Conservation (phyloP, 257 asterid genomes). For the Penstemon davidsonii region DNA sequence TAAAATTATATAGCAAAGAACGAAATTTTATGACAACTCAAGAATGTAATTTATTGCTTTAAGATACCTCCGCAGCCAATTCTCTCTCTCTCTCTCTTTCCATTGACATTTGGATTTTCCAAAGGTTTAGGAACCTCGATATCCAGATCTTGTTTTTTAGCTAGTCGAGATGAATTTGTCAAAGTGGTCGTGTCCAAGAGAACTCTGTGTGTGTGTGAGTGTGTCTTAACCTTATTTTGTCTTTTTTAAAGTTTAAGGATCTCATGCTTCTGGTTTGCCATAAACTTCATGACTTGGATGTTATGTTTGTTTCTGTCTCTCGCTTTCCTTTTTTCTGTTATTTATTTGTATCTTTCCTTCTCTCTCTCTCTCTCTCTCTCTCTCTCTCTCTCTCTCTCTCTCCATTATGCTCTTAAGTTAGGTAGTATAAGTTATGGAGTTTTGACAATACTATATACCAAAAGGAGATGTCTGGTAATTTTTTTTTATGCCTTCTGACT, state of each 20-base stretch:
- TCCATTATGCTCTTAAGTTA: not conserved
- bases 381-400: no score
- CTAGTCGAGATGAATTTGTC: slow-evolving; percentile 14
- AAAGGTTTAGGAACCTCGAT: not conserved
- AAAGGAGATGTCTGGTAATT: not conserved
- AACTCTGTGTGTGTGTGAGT: no score
- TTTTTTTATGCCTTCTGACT: slow-evolving; percentile 2
- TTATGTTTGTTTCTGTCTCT: not conserved
- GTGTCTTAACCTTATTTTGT: no score
- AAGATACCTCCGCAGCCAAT: no score
- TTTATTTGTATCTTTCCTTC: no score
- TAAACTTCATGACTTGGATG: not conserved
- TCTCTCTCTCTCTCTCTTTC: no score
- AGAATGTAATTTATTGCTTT: no score
- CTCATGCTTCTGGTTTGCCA: slow-evolving; percentile 11
- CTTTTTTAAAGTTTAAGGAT: not conserved
- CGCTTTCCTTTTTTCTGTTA: not conserved
- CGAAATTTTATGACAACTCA: no score
- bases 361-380: not conserved
- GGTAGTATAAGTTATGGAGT: not conserved
- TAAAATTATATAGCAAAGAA: no score
- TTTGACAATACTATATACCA: not conserved
- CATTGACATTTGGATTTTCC: no score
- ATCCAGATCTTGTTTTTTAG: slow-evolving; percentile 2
- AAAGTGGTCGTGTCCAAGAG: not conserved